These are phyloP conservation scores for Gracilaria gracilis DNA, from an alignment of 23 red algal species.

Conservation along the genomic window DNA sequence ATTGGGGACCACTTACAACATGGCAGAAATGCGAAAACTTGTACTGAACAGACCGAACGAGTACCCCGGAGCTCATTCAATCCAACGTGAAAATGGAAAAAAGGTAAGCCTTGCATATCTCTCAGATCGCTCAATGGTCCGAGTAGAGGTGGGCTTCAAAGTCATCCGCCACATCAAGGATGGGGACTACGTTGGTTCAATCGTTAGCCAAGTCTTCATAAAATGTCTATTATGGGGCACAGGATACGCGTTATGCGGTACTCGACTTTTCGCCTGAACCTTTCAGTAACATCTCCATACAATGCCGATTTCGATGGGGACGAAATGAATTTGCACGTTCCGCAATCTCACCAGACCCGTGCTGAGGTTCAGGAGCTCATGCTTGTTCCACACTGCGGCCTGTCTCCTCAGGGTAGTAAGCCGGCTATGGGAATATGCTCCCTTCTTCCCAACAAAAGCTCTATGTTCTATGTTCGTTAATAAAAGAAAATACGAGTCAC, in stretches of 20 bases:
- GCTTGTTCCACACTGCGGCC: conserved; percentile 94
- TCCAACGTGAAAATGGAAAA: conserved; percentile 88
- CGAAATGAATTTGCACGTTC: conserved; percentile 99
- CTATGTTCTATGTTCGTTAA: too few relatives aligned
- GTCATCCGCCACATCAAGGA: conserved; percentile 93
- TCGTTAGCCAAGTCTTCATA: conserved; percentile 95
- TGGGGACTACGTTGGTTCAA: conserved; percentile 95
- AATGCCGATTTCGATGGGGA: conserved; percentile 99
- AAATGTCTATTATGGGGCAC: conserved; percentile 99
- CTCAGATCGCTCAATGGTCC: conserved; percentile 73
- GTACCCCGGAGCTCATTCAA: conserved; percentile 93
- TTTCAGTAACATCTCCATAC: conserved; percentile 96
- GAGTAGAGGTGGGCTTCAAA: conserved; percentile 88
- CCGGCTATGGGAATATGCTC: conserved; percentile 99
- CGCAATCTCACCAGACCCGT: conserved; percentile 82
- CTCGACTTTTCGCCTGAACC: conserved; percentile 96
- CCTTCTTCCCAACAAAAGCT: too few relatives aligned
- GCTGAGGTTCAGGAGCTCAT: conserved; percentile 98
- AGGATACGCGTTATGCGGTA: conserved; percentile 94
- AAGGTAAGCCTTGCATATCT: conserved; percentile 77
- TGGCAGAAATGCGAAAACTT: conserved; percentile 74
- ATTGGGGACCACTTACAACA: conserved; percentile 89
- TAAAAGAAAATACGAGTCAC: too few relatives aligned
- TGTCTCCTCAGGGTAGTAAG: conserved; percentile 96
- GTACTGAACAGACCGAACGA: conserved; percentile 92